Evolutionary conservation across 139 green algal genomes (phyloP), one percentile per base, ranked within the genome.

Genomic region (Spirogloea muscicola): DNA sequence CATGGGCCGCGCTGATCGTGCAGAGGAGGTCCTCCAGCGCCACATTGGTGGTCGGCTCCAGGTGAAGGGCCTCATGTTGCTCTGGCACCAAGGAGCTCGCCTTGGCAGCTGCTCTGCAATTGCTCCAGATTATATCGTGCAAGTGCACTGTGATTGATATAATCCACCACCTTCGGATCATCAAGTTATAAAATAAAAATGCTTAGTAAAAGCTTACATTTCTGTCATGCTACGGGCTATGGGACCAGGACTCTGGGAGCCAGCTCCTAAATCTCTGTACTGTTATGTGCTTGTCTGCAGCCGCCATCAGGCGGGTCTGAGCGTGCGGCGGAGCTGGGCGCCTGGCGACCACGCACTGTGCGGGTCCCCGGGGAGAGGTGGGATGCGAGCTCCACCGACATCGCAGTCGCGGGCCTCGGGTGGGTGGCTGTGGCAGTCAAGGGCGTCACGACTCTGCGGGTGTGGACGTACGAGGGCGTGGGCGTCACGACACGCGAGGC

Each of bases 401-500:
- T 88, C 9, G 58, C 31, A 3, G 71, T 82, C 39, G 72, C 86
- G 70, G 93, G 94, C 0, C 77, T 98, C 33, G 94, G 94, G 4
- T 98, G 94, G 94, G 69, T 98, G 2, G 86, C 34, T 6, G 84
- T 97, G 13, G 93, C 88, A 21, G 77, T 91, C 21, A 77, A 68
- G 0, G 94, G 94, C 25, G 43, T 39, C 1, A 88, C 90, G 18
- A n/a, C 75, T 10, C 79, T 98, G 5, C 69, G 79, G 2, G 83
- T 97, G 57, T 97, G 91, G 91, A 86, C 88, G 13, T 87, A 80
- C 0, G 78, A 89, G 6, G 87, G 87, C 2, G 86, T 96, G 4
- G 72, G 82, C 2, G 79, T 98, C 49, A 96, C 89, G n/a, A 89
- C 84, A 2, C 89, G 90, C 27, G 84, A 90, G 3, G 86, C 94